Percentiles rank a stretch among this genome's conserved stretches.
Evolutionary conservation across 2,329 filamentous ascomycete genomes (phyloP).

Genomic region (Emydomyces testavorans): DNA sequence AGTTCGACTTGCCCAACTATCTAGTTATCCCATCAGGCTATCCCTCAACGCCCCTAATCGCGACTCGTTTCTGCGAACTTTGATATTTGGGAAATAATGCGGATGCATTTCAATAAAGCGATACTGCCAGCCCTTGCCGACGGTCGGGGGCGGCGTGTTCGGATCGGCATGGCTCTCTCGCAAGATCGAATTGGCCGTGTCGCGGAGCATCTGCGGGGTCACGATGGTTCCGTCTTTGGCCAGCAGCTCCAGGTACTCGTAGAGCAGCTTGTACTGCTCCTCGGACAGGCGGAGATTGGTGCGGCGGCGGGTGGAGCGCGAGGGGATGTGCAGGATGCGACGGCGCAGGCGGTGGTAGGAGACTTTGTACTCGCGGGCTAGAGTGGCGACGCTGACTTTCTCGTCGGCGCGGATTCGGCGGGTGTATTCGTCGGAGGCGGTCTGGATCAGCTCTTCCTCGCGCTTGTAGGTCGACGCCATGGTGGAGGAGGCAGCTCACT

Average conservation of each 20-base stretch:
- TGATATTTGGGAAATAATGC: conserved; percentile 11
- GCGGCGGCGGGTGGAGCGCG: conserved; percentile 6
- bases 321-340: conserved; percentile 9
- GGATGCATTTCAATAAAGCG: conserved; percentile 12
- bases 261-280: conserved; percentile 7
- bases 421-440: conserved; percentile 7
- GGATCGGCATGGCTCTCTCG: conserved; percentile 7
- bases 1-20: neutral
- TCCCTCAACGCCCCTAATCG: conserved; percentile 3
- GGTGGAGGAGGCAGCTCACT: neutral
- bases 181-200: conserved; percentile 9
- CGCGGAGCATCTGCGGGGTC: conserved; percentile 8
- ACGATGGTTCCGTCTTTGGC: neutral
- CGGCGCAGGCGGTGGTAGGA: conserved; percentile 10
- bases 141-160: conserved; percentile 3
- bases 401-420: conserved; percentile 1
- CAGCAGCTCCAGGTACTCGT: conserved; percentile 6
- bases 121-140: conserved; percentile 10
- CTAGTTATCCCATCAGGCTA: neutral
- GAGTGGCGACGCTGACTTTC: conserved; percentile 6
- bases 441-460: conserved; percentile 8
- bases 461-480: conserved; percentile 10
- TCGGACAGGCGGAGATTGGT: conserved; percentile 10
- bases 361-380: conserved; percentile 11
- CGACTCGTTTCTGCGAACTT: conserved; percentile 8